Percentiles rank a stretch among this genome's conserved stretches.
These are phyloP conservation scores for Sesbania bispinosa DNA, from an alignment of 306 rosid species.

Conservation along the genomic window DNA sequence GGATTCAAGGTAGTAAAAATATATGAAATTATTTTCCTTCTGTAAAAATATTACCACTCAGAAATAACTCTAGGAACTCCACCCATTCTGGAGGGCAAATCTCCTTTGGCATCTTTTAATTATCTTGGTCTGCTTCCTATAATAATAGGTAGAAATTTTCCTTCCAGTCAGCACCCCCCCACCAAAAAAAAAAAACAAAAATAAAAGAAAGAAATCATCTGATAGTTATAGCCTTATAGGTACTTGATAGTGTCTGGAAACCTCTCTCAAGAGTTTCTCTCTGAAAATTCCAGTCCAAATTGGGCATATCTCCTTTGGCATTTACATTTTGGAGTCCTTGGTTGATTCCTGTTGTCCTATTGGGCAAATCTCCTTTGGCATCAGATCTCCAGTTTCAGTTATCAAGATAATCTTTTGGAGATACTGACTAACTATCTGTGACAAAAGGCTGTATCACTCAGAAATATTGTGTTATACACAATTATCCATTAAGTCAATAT, in stretches of 20 bases:
- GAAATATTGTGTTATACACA: constrained; percentile 19
- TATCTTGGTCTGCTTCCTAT: constrained; percentile 29
- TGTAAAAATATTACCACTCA: constrained; percentile 23
- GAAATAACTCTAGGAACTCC: constrained; percentile 28
- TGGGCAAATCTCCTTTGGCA: constrained; percentile 78
- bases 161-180: neutral
- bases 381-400: constrained; percentile 46
- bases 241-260: constrained; percentile 31
- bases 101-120: constrained; percentile 48
- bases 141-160: constrained; percentile 14
- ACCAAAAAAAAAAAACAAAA: neutral
- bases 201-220: neutral
- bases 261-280: constrained; percentile 38
- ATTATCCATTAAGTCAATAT: constrained; percentile 31
- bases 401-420: constrained; percentile 39
- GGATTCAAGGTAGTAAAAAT: constrained; percentile 25
- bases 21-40: constrained; percentile 11
- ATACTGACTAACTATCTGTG: constrained; percentile 34
- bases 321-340: constrained; percentile 63
- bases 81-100: constrained; percentile 39
- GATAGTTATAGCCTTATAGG: constrained; percentile 27
- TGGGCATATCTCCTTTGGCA: constrained; percentile 99
- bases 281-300: constrained; percentile 42
- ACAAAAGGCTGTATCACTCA: constrained; percentile 24
- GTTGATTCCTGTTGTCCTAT: constrained; percentile 46